Base-by-base conservation (phyloP, 352 stramenopile genomes). In the Phytophthora kernoviae region DNA sequence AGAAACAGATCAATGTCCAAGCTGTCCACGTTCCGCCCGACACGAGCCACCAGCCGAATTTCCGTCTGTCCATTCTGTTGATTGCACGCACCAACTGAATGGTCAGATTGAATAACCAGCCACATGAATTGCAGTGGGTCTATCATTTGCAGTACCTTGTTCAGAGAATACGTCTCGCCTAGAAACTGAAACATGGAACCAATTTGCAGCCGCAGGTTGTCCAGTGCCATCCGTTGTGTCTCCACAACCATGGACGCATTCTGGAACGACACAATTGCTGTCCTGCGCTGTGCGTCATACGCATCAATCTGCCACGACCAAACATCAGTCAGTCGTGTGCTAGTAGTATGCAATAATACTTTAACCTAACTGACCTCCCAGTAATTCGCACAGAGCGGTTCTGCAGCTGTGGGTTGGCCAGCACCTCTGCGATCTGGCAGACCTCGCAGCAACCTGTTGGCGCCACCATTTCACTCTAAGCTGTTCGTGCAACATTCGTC, bases 131-230 rank as follows among this genome's bases (percentile, higher is more conserved):
- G n/a, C n/a, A n/a, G n/a, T n/a, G n/a, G n/a, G 40, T 36, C 15
- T 18, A 8, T 20, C 9, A n/a, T 27, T 17, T 0, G 27, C 21
- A 39, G 1, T 68, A 84, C 75, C 60, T 66, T 48, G 11, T 58
- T 52, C 11, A 11, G 53, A 7, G 39, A 42, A 53, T 90, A 81
- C 11, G 86, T 93, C 54, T 95, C 86, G 14, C 86, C 86, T 2
- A 95, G 53, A 46, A 95, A 93, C 54, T 95, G 86, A 36, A 91
- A 93, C 82, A 93, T 85, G 32, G 84, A 90, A 18, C 82, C 82
- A 14, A 93, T 51, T 11, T 68, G 68, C 58, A 94, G 65, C 11
- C 81, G 75, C n/a, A 88, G 52, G 20, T 75, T 62, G 26, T 78
- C 69, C 22, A 84, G 62, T 24, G 65, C 69, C 21, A 93, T 46